phyloP scores from a whole-genome alignment of 2,329 filamentous ascomycete species.

The Aspergillus uvarum region DNA sequence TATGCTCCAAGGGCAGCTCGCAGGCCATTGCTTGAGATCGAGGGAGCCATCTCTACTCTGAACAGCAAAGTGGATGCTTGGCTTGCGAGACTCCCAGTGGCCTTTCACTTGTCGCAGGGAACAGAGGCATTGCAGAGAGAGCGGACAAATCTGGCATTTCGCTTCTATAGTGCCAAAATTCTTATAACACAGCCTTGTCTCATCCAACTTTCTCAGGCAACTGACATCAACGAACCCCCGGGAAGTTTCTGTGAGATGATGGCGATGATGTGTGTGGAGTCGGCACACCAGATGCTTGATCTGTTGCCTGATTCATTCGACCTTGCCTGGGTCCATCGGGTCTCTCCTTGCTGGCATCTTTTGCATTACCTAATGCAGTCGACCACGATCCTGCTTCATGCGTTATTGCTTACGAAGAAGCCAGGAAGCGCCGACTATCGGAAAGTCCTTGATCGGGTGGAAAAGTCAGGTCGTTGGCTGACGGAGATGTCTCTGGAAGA shows the following conservation, averaged over 20 bases:
- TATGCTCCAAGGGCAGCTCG: constrained; percentile 39
- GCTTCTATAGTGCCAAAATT: constrained; percentile 45
- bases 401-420: constrained; percentile 34
- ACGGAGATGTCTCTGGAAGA: constrained; percentile 37
- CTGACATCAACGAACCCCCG: constrained; percentile 24
- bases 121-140: constrained; percentile 31
- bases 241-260: constrained; percentile 34
- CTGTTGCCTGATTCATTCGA: constrained; percentile 39
- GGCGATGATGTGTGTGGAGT: constrained; percentile 38
- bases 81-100: constrained; percentile 39
- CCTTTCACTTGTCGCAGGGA: constrained; percentile 36
- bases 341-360: constrained; percentile 43
- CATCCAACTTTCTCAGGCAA: constrained; percentile 35
- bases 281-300: constrained; percentile 35
- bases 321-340: constrained; percentile 29
- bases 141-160: constrained; percentile 40
- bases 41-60: constrained; percentile 34
- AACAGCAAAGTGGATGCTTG: constrained; percentile 40
- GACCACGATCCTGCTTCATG: constrained; percentile 37
- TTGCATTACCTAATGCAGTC: constrained; percentile 45
- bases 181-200: constrained; percentile 46
- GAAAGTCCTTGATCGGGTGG: constrained; percentile 28
- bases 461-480: constrained; percentile 40
- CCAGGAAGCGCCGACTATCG: constrained; percentile 32
- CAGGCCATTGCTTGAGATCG: constrained; percentile 39